Percentiles rank a stretch among this genome's conserved stretches.
These are phyloP conservation scores for Fusarium globosum DNA, from an alignment of 2,329 filamentous ascomycete species.

Conservation along the genomic window DNA sequence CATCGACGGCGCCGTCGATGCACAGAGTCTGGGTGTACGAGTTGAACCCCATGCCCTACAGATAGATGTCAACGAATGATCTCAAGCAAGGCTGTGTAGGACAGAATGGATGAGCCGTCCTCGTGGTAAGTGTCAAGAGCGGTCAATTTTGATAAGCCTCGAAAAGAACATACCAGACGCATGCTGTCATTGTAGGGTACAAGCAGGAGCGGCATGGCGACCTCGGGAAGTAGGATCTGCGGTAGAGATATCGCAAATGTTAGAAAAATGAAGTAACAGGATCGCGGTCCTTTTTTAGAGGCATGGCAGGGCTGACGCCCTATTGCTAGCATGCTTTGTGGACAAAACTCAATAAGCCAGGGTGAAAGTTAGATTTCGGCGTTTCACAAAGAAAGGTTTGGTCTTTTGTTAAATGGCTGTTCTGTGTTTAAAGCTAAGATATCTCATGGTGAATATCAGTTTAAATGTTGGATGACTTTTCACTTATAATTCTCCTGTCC, in stretches of 20 bases:
- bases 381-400: neutral
- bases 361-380: too few relatives aligned
- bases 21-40: conserved; percentile 7
- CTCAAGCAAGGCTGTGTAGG: rapidly evolving
- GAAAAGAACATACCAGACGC: neutral
- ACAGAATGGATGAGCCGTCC: rapidly evolving
- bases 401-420: neutral
- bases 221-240: rapidly evolving
- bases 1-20: neutral
- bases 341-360: neutral
- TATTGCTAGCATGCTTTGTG: neutral
- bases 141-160: rapidly evolving
- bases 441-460: too few relatives aligned
- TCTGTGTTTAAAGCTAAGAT: neutral
- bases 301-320: neutral
- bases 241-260: neutral
- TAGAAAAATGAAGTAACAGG: too few relatives aligned
- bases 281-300: neutral
- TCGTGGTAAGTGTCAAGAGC: rapidly evolving
- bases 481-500: too few relatives aligned
- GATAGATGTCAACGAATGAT: neutral
- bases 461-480: too few relatives aligned
- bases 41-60: conserved; percentile 10
- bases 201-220: conserved; percentile 3
- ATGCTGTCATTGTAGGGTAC: conserved; percentile 18